Conservation (phyloP, 1,284 basidiomycete genomes). For the Cryptococcus sp. region DNA sequence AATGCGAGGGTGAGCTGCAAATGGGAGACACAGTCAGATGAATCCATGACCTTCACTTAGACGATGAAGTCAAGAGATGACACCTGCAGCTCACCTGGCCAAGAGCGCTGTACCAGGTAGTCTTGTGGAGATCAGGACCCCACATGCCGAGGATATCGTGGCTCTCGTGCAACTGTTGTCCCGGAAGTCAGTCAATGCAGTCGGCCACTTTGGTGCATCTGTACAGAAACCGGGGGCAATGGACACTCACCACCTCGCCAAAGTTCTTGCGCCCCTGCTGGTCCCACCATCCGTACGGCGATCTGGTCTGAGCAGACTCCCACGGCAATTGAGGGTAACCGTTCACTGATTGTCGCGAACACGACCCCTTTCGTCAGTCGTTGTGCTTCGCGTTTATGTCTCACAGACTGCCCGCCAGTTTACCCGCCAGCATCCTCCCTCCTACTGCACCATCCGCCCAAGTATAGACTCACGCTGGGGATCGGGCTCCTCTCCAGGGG, state of each 20-base stretch:
- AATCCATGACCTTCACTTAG: not conserved
- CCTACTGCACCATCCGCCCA: not conserved
- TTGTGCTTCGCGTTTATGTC: no score
- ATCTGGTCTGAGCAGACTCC: conserved; percentile 64
- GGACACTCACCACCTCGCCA: conserved; percentile 67
- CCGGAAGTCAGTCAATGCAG: not conserved
- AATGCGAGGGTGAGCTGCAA: conserved; percentile 34
- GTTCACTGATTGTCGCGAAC: conserved; percentile 34
- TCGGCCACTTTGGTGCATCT: no score
- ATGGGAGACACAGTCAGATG: not conserved
- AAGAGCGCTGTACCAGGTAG: conserved; percentile 33
- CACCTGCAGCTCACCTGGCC: conserved; percentile 34
- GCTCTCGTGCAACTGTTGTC: conserved; percentile 69
- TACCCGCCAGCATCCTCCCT: not conserved
- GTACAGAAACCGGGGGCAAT: not conserved
- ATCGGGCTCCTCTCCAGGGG: conserved; percentile 43
- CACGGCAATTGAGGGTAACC: conserved; percentile 75
- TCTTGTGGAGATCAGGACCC: conserved; percentile 67
- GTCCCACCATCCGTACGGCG: conserved; percentile 77
- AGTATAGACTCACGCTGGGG: conserved; percentile 39
- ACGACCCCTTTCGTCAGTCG: not conserved
- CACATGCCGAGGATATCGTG: conserved; percentile 83
- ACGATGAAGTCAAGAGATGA: not conserved
- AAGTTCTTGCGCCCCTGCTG: conserved; percentile 75
- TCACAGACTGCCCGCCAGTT: not conserved